Conservation (phyloP, 2,329 filamentous ascomycete genomes). For the Microsporum ferrugineum region DNA sequence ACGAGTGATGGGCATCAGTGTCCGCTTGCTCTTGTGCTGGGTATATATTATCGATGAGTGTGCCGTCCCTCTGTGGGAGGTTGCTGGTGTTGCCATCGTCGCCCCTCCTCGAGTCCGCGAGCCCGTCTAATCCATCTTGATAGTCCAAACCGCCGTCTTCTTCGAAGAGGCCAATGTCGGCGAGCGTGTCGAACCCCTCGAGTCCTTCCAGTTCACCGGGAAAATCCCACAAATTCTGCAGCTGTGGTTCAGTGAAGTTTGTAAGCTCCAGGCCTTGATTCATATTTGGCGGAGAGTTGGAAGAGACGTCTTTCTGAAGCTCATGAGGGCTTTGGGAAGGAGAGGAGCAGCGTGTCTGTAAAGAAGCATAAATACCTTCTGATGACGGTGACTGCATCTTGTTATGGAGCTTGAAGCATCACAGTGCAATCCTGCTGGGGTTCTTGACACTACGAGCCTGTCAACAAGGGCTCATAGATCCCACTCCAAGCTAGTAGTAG, state of each 20-base stretch:
- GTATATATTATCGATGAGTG: neutral
- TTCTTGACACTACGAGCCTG: neutral
- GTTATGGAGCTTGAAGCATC: neutral
- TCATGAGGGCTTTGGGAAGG: slow-evolving; percentile 4
- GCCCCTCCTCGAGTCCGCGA: neutral
- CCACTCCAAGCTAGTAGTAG: neutral
- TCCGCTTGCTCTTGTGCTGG: neutral
- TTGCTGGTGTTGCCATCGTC: too few relatives aligned
- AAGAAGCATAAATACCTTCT: slow-evolving; percentile 33
- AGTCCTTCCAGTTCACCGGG: neutral
- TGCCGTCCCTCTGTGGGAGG: neutral
- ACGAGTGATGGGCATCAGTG: neutral
- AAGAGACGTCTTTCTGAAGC: slow-evolving; percentile 8
- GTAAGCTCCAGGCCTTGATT: slow-evolving; percentile 33
- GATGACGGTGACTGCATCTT: slow-evolving; percentile 10
- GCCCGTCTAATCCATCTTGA: neutral
- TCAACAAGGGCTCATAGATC: neutral
- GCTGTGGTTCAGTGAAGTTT: slow-evolving; percentile 30
- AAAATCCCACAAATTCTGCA: slow-evolving; percentile 12
- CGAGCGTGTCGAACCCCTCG: neutral
- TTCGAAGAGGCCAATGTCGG: neutral
- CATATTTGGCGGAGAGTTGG: slow-evolving; percentile 19
- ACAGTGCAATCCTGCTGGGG: neutral
- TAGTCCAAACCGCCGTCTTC: neutral
- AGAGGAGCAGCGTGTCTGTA: slow-evolving; percentile 7